These are phyloP conservation scores for Thermothielavioides terrestris DNA, from an alignment of 495 filamentous ascomycete genomes.

Conservation along the genomic window DNA sequence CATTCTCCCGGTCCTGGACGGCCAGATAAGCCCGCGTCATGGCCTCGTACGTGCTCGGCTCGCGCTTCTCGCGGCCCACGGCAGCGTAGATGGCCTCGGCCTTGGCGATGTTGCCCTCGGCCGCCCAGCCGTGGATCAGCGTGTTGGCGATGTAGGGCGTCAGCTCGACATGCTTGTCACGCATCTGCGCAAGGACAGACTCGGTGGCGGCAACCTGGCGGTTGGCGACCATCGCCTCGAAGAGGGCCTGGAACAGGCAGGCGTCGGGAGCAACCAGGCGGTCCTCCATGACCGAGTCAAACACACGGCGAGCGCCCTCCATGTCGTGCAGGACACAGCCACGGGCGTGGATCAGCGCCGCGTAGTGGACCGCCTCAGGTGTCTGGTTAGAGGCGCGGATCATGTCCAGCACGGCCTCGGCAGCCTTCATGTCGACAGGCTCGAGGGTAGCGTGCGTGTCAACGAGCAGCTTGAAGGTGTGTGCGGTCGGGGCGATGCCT, in stretches of 20 bases:
- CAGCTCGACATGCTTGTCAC: slow-evolving; percentile 60
- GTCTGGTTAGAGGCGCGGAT: slow-evolving; percentile 65
- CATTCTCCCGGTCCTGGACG: slow-evolving; percentile 65
- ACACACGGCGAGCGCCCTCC: slow-evolving; percentile 67
- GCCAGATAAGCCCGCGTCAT: slow-evolving; percentile 92
- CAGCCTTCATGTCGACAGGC: slow-evolving; percentile 81
- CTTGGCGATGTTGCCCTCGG: slow-evolving; percentile 69
- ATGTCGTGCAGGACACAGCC: slow-evolving; percentile 92
- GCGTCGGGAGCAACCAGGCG: slow-evolving; percentile 58
- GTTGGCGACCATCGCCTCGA: slow-evolving; percentile 95
- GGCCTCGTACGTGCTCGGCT: slow-evolving; percentile 98
- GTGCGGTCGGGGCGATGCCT: slow-evolving; percentile 82
- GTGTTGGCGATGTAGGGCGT: slow-evolving; percentile 98
- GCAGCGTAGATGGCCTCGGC: slow-evolving; percentile 69
- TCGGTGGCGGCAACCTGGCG: slow-evolving; percentile 72
- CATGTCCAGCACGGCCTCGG: slow-evolving; percentile 71
- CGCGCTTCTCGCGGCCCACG: slow-evolving; percentile 65
- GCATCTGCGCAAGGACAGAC: slow-evolving; percentile 66
- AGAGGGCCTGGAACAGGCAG: slow-evolving; percentile 89
- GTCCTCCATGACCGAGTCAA: slow-evolving; percentile 67
- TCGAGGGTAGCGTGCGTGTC: slow-evolving; percentile 93
- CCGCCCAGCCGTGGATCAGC: slow-evolving; percentile 96
- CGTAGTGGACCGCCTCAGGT: slow-evolving; percentile 90
- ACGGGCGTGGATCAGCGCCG: slow-evolving; percentile 89
- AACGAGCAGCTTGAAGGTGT: slow-evolving; percentile 96